Base-by-base conservation (phyloP, 495 filamentous ascomycete species). In the Hypoxylon subgilvum region DNA sequence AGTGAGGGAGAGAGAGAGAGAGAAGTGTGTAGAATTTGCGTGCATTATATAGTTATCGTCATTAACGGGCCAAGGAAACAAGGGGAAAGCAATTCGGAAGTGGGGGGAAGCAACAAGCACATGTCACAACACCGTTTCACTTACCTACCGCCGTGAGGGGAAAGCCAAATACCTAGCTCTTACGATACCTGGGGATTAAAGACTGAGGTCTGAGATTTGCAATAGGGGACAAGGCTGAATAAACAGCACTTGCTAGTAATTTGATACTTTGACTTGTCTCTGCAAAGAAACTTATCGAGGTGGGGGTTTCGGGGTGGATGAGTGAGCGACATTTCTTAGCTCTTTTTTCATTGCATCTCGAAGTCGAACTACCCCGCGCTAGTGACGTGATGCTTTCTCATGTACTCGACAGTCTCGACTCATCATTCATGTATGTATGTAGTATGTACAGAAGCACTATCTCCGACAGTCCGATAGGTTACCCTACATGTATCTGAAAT, bases 311-410 rank as follows among this genome's bases (percentile, higher is more conserved):
- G 34, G 28, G 6, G 38, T 38, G 45, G 58, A 62, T 56, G 51
- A 62, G 43, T 56, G 58, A 62, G 58, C 51, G 46, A 40, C 58
- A 56, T 51, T 51, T 62, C 14, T 21, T 14, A 41, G 27, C 21
- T 45, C 21, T 21, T 50, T 12, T 19, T 51, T 49, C 34, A 14
- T 47, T n/a, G 30, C 12, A 19, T n/a, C n/a, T n/a, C n/a, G n/a
- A n/a, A n/a, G n/a, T n/a, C n/a, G n/a, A 52, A 28, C 44, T 59
- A 56, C 61, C 61, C 61, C 61, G 61, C 61, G 61, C 56, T 61
- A 61, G 61, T 65, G 61, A 65, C 61, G 61, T 65, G 61, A 65
- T 65, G 61, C 35, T 65, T 57, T 9, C 7, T 38, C 4, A 41
- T 28, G 16, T 53, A 32, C n/a, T n/a, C n/a, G n/a, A n/a, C n/a